Evolutionary conservation across 2,329 filamentous ascomycete genomes (phyloP), one percentile per base, ranked within the genome.

Genomic region (Talaromyces sp.): DNA sequence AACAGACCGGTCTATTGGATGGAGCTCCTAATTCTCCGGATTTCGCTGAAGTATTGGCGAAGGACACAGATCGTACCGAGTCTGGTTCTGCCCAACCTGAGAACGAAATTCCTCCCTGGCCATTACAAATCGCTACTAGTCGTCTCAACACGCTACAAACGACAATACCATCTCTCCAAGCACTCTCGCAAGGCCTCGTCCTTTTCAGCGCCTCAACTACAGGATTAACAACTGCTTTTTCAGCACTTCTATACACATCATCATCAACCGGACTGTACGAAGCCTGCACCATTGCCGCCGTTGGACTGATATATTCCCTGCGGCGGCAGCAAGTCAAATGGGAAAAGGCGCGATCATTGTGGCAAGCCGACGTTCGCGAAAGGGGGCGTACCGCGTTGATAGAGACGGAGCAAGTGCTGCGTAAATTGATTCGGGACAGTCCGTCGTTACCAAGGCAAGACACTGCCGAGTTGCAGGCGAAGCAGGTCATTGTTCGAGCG

Each of bases 191-290:
- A 76, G 86, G 84, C 64, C 85, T 93, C 1, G 87, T 97, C 4
- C 74, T 96, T 4, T 88, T 93, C 72, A 90, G 91, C 0, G 79
- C 92, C 0, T 89, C 88, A 61, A 92, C 91, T 0, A 90, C 91
- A 0, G 86, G 87, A 4, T 79, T 90, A 3, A 85, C 85, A 0
- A 81, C 83, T 11, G 84, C 84, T 0, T 79, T 88, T 2, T 84
- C 83, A 0, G 82, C 78, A 0, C 81, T 88, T 63, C 80, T 86
- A 3, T 87, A 85, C 72, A 68, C 86, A 19, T 86, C 85, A 16
- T 71, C 82, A 0, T 78, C 82, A 0, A 80, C 83, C 8, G 82
- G 82, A 0, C 63, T 85, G 1, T 87, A 87, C 65, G 86, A 88
- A 73, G 84, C 85, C 4, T 83, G 85, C 43, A 85, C 85, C 3